These are phyloP conservation scores for Glycine soja DNA, from an alignment of 306 rosid genomes.

Conservation along the genomic window DNA sequence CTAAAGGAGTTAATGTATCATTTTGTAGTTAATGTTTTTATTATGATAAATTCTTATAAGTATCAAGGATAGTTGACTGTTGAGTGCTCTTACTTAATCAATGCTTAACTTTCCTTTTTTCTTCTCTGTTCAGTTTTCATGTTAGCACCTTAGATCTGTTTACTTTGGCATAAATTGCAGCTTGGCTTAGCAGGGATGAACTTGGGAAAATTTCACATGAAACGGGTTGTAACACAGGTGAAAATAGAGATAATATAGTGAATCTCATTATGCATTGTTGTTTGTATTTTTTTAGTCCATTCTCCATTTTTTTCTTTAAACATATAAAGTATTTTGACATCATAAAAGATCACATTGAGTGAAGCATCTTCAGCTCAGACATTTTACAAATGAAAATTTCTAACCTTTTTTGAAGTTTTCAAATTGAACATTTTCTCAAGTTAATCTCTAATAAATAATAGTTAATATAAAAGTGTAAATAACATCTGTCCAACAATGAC, in stretches of 20 bases:
- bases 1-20: constrained; percentile 20
- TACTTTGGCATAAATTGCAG: constrained; percentile 56
- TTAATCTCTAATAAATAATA: constrained; percentile 9
- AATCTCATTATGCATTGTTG: no score
- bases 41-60: constrained; percentile 28
- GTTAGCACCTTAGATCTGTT: constrained; percentile 41
- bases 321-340: no score
- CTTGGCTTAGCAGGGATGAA: constrained; percentile 96
- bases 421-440: constrained; percentile 18
- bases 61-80: constrained; percentile 7
- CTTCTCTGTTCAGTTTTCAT: constrained; percentile 25
- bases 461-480: constrained; percentile 36
- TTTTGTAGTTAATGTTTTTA: not conserved
- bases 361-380: no score
- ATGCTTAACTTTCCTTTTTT: constrained; percentile 21
- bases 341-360: no score
- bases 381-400: not conserved
- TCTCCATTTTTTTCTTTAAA: no score
- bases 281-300: no score
- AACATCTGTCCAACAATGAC: constrained; percentile 23
- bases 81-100: constrained; percentile 29
- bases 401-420: not conserved
- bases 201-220: constrained; percentile 89
- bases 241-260: constrained; percentile 94
- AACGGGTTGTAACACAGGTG: constrained; percentile 86